phyloP scores from a whole-genome alignment of 306 rosid genomes.

The Inga laurina region DNA sequence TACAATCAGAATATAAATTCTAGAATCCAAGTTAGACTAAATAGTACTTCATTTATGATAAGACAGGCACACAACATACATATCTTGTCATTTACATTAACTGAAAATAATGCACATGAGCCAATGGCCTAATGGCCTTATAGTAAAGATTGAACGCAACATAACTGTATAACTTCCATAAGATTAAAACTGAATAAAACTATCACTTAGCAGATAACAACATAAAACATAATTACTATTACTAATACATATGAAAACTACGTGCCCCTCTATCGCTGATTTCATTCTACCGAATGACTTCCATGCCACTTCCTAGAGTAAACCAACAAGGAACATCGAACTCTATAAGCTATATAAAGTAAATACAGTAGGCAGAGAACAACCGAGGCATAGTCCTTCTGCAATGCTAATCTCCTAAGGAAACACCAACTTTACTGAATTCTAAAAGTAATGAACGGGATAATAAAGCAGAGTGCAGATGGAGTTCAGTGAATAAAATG shows the following conservation, averaged over 20 bases:
- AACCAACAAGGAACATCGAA: no score
- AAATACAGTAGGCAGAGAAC: not conserved
- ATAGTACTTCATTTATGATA: not conserved
- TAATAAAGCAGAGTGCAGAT: not conserved
- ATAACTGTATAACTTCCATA: no score
- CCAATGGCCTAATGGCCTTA: no score
- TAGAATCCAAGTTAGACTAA: not conserved
- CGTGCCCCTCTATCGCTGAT: no score
- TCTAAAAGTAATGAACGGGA: not conserved
- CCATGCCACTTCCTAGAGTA: no score
- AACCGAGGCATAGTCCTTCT: not conserved
- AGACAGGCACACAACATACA: not conserved
- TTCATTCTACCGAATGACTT: no score
- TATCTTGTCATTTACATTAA: not conserved
- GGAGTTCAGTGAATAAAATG: no score
- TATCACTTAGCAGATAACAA: no score
- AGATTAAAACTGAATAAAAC: no score
- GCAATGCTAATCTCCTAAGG: not conserved
- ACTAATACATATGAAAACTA: no score
- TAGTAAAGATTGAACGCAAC: no score
- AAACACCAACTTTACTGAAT: not conserved
- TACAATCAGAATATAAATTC: not conserved
- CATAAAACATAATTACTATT: no score
- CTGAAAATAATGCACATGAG: not conserved
- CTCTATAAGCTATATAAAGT: not conserved